Percentiles rank a stretch among this genome's conserved stretches.
Conservation (phyloP, 2,329 filamentous ascomycete species). For the Penicillium thymicola region DNA sequence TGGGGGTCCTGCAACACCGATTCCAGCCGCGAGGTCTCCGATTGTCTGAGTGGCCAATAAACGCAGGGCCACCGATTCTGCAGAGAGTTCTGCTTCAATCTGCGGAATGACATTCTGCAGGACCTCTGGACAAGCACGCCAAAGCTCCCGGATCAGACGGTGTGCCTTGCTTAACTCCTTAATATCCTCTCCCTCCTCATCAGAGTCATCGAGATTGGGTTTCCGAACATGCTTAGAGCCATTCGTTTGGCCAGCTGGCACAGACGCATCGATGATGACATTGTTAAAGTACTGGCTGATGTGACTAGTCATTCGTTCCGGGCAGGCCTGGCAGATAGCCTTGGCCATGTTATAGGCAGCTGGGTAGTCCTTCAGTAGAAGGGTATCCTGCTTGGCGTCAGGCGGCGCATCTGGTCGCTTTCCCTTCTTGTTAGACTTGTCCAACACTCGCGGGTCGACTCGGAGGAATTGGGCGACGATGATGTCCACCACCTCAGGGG, state of each 20-base stretch:
- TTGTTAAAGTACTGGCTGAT: conserved; percentile 97
- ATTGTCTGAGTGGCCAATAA: conserved; percentile 89
- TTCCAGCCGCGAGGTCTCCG: conserved; percentile 90
- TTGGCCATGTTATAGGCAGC: conserved; percentile 96
- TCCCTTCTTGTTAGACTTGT: conserved; percentile 56
- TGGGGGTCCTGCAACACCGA: conserved; percentile 85
- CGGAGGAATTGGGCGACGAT: conserved; percentile 95
- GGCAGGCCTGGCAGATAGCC: conserved; percentile 81
- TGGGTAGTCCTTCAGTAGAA: conserved; percentile 82
- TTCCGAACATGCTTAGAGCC: conserved; percentile 48
- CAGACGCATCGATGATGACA: conserved; percentile 85
- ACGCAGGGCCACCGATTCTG: conserved; percentile 83
- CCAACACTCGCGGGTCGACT: conserved; percentile 65
- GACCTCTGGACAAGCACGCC: conserved; percentile 84
- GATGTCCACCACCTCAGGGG: conserved; percentile 79
- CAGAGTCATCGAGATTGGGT: conserved; percentile 56
- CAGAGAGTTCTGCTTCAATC: conserved; percentile 84
- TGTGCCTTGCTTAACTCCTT: conserved; percentile 89
- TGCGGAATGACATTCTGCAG: conserved; percentile 92
- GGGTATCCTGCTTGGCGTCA: conserved; percentile 75
- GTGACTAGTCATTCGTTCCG: conserved; percentile 92
- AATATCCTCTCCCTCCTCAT: conserved; percentile 76
- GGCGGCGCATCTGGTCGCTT: conserved; percentile 51
- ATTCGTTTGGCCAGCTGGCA: conserved; percentile 54
- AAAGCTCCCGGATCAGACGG: conserved; percentile 82